Evolutionary conservation across 148 eudicot genomes (phyloP), one percentile per base, ranked within the genome.

Genomic region (Rhododendron kiyosumense): DNA sequence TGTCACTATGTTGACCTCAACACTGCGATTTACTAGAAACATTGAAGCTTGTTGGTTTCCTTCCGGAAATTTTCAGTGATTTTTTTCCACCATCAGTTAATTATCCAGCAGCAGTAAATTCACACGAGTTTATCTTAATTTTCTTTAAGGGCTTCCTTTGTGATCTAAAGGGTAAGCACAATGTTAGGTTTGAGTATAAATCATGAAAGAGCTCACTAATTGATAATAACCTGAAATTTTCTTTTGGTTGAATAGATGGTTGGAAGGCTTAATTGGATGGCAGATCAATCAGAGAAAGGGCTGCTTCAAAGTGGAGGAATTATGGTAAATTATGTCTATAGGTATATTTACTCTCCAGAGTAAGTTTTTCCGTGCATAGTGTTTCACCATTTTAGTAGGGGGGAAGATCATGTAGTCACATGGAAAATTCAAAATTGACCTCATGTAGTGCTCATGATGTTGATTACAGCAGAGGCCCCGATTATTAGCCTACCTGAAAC

Each of bases 191-290:
- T 14, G 76, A 45, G 78, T 69, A 73, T 24, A 73, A 10, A 78
- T 77, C 43, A 78, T 36, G 34, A 59, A 15, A 1, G 52, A 82
- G 17, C 81, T 28, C 5, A 2, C 49, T 45, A 30, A 22, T 51
- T 2, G 46, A 54, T 32, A 57, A 13, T 73, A 32, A 76, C 20
- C n/a, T 11, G 3, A 73, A 69, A 2, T 84, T 78, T 36, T 81
- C 30, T 41, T 79, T 4, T 51, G 32, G 34, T 49, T 79, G 36
- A 54, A 82, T 86, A 94, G 97, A 92, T 92, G 92, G 84, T 94
- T 84, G 98, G 94, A 86, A 92, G 95, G 89, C 89, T 97, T 80
- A 94, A 93, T 83, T 97, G 99, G 99, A 93, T 97, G 98, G 99
- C 99, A 51, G 98, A 97, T 85, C 90, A 83, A 83, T 97, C 98